Evolutionary conservation across 768 basidiomycete species (phyloP), one percentile per base, ranked within the genome.

Genomic region (Clavulina sp.): DNA sequence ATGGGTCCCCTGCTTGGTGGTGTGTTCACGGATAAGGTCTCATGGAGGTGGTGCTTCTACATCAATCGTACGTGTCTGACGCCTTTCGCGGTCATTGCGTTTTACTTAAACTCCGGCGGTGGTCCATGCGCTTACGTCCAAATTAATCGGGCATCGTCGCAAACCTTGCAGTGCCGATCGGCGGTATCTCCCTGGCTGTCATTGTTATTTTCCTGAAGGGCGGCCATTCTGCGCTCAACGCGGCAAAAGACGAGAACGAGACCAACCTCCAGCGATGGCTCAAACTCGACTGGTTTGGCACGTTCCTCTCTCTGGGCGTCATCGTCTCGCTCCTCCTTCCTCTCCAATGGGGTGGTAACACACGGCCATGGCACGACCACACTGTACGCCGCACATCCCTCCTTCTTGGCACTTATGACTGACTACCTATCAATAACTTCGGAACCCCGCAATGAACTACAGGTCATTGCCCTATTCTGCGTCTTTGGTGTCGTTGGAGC

Each of bases 31-130:
- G 66, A 70, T 54, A 63, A 71, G 38, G 57, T 66, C 6, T 38
- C 62, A 5, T 73, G 71, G 72, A 59, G 71, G 54, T 73, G 71
- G 72, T 58, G 69, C 41, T 71, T 70, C 59, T 71, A 69, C 61
- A 70, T 69, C 58, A 64, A 65, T 51, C 44, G 21, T 26, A 41
- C 38, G 5, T 16, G 26, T 32, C 19, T 49, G 16, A 4, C 29
- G 41, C 52, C 43, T 9, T 46, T 24, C 16, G 34, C 34, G 9
- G 34, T 19, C 19, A 38, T 38, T 9, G 34, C 19, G 34, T 38
- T 38, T 38, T 19, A 9, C 9, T 38, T 9, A 9, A 38, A 38
- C 9, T 19, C 9, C 34, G 34, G 34, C 19, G 19, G 9, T 9
- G 9, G 9, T 9, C 34, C 19, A 19, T 9, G 9, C 34, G 9